Evolutionary conservation across 2,329 filamentous ascomycete genomes (phyloP).

Genomic region (Zymoseptoria passerinii): DNA sequence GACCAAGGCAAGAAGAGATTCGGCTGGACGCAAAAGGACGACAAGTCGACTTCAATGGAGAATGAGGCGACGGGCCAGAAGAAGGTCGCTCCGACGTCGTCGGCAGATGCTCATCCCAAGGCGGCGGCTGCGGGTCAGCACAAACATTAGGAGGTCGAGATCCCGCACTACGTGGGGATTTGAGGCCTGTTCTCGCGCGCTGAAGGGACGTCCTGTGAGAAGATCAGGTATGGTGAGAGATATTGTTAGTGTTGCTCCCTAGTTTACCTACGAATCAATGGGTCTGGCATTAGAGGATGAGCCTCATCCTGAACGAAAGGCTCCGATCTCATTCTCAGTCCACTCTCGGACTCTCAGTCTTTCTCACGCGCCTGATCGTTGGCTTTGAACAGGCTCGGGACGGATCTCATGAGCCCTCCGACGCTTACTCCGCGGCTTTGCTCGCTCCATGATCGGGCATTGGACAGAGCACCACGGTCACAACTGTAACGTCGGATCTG

Average conservation of each 20-base stretch:
- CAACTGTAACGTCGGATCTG: neutral
- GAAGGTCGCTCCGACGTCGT: neutral
- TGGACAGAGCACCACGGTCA: neutral
- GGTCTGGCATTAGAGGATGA: neutral
- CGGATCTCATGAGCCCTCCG: neutral
- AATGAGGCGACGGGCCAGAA: neutral
- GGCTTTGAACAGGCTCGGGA: neutral
- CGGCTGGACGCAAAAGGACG: conserved; percentile 44
- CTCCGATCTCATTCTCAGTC: neutral
- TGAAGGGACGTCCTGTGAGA: neutral
- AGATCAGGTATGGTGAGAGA: neutral
- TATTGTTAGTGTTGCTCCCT: neutral
- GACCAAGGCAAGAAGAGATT: conserved; percentile 51
- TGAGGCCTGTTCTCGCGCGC: neutral
- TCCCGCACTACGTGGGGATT: neutral
- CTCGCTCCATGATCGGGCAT: neutral
- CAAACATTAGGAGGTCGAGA: neutral
- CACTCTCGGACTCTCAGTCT: neutral
- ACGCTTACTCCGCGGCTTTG: neutral
- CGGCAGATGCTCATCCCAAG: neutral
- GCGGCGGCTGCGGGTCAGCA: neutral
- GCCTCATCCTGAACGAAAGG: too few relatives aligned
- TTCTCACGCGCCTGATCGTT: neutral
- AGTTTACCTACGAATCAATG: neutral
- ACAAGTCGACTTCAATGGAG: neutral